phyloP scores from a whole-genome alignment of 2,329 filamentous ascomycete species.

The Fusarium dlaminii region DNA sequence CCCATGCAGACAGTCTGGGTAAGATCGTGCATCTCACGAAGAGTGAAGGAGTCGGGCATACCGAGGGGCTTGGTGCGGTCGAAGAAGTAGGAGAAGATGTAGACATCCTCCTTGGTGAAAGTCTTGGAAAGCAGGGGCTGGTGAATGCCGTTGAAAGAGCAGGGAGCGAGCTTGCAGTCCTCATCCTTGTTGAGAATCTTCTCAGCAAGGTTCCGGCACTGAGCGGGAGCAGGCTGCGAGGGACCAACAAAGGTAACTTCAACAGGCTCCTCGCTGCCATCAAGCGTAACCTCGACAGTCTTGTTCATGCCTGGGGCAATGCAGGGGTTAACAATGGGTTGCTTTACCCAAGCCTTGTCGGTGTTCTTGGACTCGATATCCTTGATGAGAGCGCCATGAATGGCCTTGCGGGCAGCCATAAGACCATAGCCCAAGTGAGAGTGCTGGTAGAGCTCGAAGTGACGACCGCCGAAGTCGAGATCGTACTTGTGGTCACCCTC shows the following conservation, averaged over 20 bases:
- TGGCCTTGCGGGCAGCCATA: slow-evolving; percentile 90
- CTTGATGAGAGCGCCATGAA: slow-evolving; percentile 80
- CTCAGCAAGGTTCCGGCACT: slow-evolving; percentile 91
- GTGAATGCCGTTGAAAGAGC: slow-evolving; percentile 97
- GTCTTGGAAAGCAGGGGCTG: slow-evolving; percentile 93
- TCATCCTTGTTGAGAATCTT: slow-evolving; percentile 89
- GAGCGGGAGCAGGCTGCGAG: slow-evolving; percentile 75
- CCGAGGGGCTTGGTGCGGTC: slow-evolving; percentile 93
- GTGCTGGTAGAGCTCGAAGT: slow-evolving; percentile 96
- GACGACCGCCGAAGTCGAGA: slow-evolving; percentile 86
- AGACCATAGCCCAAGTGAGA: slow-evolving; percentile 96
- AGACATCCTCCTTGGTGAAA: slow-evolving; percentile 89
- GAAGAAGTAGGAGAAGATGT: slow-evolving; percentile 98
- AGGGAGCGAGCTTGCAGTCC: slow-evolving; percentile 84
- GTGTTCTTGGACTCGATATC: slow-evolving; percentile 69
- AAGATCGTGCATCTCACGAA: slow-evolving; percentile 88
- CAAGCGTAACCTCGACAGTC: slow-evolving; percentile 77
- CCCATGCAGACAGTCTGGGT: slow-evolving; percentile 86
- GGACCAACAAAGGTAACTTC: slow-evolving; percentile 90
- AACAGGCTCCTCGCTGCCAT: slow-evolving; percentile 65
- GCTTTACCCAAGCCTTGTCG: slow-evolving; percentile 73
- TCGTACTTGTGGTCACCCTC: slow-evolving; percentile 97
- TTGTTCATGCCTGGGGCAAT: slow-evolving; percentile 82
- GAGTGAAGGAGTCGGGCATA: slow-evolving; percentile 97
- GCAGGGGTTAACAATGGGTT: slow-evolving; percentile 84